phyloP scores from a whole-genome alignment of 2,329 filamentous ascomycete genomes.

The Lachnellula hyalina region DNA sequence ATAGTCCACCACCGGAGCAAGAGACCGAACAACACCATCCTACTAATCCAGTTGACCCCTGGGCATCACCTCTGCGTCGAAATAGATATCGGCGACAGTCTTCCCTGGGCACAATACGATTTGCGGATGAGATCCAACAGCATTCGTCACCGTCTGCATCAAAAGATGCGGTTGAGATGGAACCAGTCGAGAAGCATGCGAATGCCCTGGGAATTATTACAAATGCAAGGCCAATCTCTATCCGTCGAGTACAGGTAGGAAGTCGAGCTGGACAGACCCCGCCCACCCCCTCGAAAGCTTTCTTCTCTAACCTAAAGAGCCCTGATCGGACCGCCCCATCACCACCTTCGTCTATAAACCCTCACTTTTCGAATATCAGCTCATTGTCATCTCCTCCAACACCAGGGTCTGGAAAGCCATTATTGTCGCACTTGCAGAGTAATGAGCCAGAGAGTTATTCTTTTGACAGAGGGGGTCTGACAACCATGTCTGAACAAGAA shows the following conservation, averaged over 20 bases:
- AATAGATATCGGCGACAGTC: neutral
- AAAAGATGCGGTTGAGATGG: neutral
- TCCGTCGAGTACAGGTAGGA: neutral
- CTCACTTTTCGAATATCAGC: neutral
- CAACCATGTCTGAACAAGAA: neutral
- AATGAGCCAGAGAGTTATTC: neutral
- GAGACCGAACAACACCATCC: neutral
- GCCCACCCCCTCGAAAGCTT: neutral
- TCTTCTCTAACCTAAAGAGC: neutral
- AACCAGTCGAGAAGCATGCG: neutral
- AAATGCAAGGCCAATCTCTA: neutral
- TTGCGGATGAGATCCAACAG: neutral
- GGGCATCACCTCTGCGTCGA: neutral
- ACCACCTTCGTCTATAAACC: neutral
- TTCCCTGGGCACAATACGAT: neutral
- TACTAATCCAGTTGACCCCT: neutral
- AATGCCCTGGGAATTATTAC: neutral
- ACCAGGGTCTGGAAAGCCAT: neutral
- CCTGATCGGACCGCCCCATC: neutral
- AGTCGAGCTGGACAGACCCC: neutral
- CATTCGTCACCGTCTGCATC: neutral
- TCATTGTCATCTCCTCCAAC: neutral
- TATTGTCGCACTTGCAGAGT: neutral
- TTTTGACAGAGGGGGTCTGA: neutral
- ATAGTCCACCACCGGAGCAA: neutral